These are phyloP conservation scores for Dothideomycetes sp. DNA, from an alignment of 2,329 filamentous ascomycete genomes.

Conservation along the genomic window DNA sequence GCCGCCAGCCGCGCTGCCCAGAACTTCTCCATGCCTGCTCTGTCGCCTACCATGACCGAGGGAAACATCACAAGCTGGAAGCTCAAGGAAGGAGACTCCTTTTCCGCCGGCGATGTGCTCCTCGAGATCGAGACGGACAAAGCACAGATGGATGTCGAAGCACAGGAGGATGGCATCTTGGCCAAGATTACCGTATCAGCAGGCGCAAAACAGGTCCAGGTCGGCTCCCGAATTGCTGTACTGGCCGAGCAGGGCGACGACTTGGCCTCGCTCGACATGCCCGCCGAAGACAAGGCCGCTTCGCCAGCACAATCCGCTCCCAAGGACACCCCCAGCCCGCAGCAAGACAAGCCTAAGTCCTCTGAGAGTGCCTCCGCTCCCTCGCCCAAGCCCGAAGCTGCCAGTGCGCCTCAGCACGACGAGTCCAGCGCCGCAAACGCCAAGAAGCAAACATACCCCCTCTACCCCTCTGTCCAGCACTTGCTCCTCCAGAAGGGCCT, in stretches of 20 bases:
- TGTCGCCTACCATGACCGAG: slow-evolving; percentile 90
- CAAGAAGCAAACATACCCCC: slow-evolving; percentile 58
- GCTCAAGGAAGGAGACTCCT: slow-evolving; percentile 75
- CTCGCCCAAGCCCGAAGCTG: slow-evolving; percentile 22
- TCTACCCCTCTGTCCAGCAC: slow-evolving; percentile 74
- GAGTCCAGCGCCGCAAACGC: slow-evolving; percentile 11
- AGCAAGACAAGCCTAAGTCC: slow-evolving; percentile 19
- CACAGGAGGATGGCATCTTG: slow-evolving; percentile 78
- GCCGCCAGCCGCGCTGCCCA: slow-evolving; percentile 50
- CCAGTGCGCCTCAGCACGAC: slow-evolving; percentile 15
- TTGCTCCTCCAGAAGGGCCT: slow-evolving; percentile 73
- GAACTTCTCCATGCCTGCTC: slow-evolving; percentile 84
- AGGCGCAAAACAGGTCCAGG: slow-evolving; percentile 66
- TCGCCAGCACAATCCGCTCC: slow-evolving; percentile 26
- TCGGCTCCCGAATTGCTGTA: slow-evolving; percentile 74
- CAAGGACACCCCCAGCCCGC: slow-evolving; percentile 17
- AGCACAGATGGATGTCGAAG: slow-evolving; percentile 90
- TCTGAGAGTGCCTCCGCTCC: slow-evolving; percentile 19
- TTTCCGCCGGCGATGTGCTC: slow-evolving; percentile 73
- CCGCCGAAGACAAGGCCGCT: slow-evolving; percentile 52
- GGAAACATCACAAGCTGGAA: slow-evolving; percentile 80
- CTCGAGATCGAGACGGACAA: slow-evolving; percentile 93
- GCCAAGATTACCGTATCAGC: slow-evolving; percentile 71
- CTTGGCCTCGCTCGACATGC: slow-evolving; percentile 62
- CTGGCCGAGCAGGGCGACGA: slow-evolving; percentile 77